These are phyloP conservation scores for Lactifluus piperatus DNA, from an alignment of 768 basidiomycete species.

Conservation along the genomic window DNA sequence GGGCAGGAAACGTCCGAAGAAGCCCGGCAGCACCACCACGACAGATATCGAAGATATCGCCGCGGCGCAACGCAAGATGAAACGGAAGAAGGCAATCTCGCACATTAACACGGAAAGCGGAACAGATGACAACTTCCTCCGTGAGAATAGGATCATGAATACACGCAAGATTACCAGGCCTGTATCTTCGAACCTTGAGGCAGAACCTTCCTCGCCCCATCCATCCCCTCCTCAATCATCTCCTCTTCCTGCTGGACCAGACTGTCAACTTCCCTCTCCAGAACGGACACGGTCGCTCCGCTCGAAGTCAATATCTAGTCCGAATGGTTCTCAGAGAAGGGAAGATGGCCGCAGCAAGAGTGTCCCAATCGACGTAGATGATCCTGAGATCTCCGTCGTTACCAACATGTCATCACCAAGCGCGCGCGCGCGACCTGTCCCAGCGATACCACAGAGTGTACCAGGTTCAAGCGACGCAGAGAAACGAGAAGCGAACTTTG, in stretches of 20 bases:
- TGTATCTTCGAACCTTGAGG: not conserved
- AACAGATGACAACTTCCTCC: not conserved
- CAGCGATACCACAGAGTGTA: not conserved
- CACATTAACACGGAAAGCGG: conserved; percentile 6
- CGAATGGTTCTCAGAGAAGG: not conserved
- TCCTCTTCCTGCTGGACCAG: not conserved
- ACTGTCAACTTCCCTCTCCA: not conserved
- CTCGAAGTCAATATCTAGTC: not conserved
- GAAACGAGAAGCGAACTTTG: not conserved
- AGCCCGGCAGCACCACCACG: not conserved
- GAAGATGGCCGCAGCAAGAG: not conserved
- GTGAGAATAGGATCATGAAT: not conserved
- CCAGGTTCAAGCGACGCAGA: not conserved
- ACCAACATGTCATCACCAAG: not conserved
- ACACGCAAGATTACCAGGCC: not conserved
- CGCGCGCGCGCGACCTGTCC: not conserved
- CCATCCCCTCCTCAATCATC: not conserved
- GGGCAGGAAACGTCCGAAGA: conserved; percentile 11
- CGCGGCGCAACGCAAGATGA: conserved; percentile 3
- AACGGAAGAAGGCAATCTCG: conserved; percentile 16
- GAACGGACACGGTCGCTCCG: not conserved
- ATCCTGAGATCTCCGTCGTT: not conserved
- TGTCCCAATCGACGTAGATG: conserved; percentile 1
- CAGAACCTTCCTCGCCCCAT: not conserved
- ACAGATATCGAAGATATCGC: conserved; percentile 4